These are phyloP conservation scores for Pseudohalonectria lignicola DNA, from an alignment of 2,329 filamentous ascomycete species.

Conservation along the genomic window DNA sequence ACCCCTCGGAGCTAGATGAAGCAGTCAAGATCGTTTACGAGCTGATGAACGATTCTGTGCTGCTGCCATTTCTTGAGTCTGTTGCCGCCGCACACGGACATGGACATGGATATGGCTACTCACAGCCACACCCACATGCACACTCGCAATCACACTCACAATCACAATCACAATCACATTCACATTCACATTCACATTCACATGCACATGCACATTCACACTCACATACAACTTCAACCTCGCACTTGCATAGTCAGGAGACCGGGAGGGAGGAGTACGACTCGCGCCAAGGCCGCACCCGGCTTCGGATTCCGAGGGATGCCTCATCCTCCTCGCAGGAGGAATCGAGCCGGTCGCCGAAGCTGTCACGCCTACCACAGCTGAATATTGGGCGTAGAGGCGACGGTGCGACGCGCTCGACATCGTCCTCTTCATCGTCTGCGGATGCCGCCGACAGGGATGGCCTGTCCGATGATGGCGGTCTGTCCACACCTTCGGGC, in stretches of 20 bases:
- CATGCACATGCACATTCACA: too few species aligned
- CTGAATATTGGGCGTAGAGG: conserved; percentile 25
- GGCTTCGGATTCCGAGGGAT: conserved; percentile 26
- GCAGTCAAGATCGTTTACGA: conserved; percentile 87
- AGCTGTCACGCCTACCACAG: conserved; percentile 28
- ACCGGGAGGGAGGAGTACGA: conserved; percentile 21
- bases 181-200: too few species aligned
- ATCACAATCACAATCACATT: too few species aligned
- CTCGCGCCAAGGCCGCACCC: conserved; percentile 24
- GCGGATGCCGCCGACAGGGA: conserved; percentile 36
- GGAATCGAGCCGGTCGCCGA: conserved; percentile 31
- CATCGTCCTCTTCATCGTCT: conserved; percentile 28
- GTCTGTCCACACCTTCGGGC: conserved; percentile 41
- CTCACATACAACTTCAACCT: too few species aligned
- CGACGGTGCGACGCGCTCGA: conserved; percentile 26
- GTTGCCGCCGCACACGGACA: conserved; percentile 20
- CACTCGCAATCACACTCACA: too few species aligned
- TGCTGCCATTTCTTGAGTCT: conserved; percentile 81
- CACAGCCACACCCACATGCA: too few species aligned
- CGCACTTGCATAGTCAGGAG: too few species aligned
- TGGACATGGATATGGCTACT: neutral
- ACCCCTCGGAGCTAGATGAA: conserved; percentile 66
- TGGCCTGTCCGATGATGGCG: conserved; percentile 53
- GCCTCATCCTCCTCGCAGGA: conserved; percentile 16
- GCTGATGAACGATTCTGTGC: conserved; percentile 92